phyloP scores from a whole-genome alignment of 371 early-diverging fungal species.

The Mortierella sp. region DNA sequence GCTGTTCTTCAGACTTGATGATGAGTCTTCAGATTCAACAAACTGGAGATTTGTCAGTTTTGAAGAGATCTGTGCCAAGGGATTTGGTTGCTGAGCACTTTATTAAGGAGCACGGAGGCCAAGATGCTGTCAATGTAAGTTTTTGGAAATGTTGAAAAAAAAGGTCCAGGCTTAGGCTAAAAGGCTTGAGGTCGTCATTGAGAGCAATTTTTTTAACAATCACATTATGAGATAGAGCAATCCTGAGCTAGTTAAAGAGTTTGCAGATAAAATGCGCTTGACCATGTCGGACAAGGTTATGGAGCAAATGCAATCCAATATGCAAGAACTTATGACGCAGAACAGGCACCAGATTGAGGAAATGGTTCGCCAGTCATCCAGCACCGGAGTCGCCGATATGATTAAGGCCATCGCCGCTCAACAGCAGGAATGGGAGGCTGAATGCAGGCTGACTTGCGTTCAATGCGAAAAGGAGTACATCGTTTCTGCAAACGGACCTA shows the following conservation, averaged over 20 bases:
- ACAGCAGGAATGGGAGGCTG: conserved; percentile 45
- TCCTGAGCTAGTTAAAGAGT: conserved; percentile 58
- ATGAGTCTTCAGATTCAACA: conserved; percentile 65
- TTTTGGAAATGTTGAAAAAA: background rate
- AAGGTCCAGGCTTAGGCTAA: no score
- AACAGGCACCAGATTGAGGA: conserved; percentile 52
- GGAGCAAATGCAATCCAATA: conserved; percentile 58
- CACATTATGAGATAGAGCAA: conserved; percentile 35
- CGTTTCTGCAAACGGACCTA: conserved; percentile 58
- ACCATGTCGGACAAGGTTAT: conserved; percentile 58
- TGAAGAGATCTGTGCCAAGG: conserved; percentile 44
- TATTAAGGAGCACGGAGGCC: conserved; percentile 56
- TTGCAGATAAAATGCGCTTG: conserved; percentile 57
- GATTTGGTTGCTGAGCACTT: conserved; percentile 59
- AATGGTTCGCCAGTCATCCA: conserved; percentile 50
- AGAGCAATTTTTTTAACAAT: no score
- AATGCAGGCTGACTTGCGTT: conserved; percentile 57
- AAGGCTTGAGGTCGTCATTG: no score
- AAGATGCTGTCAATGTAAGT: conserved; percentile 44
- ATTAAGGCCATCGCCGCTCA: conserved; percentile 55
- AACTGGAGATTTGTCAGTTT: conserved; percentile 58
- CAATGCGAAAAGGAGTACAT: conserved; percentile 61
- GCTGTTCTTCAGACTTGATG: conserved; percentile 60
- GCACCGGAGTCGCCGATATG: conserved; percentile 53
- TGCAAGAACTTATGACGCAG: conserved; percentile 56